Evolutionary conservation across 2,329 filamentous ascomycete species (phyloP).

Genomic region (Dactylonectria macrodidyma): DNA sequence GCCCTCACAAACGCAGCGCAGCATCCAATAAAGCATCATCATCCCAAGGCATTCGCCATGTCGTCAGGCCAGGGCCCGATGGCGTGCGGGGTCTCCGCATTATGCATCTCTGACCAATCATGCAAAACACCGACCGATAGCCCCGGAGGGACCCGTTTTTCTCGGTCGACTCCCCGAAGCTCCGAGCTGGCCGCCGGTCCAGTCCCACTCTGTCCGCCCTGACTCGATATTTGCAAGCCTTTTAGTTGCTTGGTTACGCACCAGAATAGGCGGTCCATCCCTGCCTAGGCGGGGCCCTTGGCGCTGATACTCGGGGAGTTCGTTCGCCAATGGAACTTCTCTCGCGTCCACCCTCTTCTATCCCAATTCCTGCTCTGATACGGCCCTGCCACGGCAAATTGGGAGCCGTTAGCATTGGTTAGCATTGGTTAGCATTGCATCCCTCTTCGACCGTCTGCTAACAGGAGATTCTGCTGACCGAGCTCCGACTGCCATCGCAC

Average conservation of each 20-base stretch:
- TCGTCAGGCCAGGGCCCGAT: slow-evolving; percentile 40
- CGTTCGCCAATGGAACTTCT: slow-evolving; percentile 1
- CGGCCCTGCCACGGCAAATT: slow-evolving; percentile 9
- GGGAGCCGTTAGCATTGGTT: slow-evolving; percentile 5
- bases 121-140: slow-evolving; percentile 33
- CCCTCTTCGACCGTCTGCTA: slow-evolving; percentile 23
- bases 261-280: background rate
- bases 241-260: background rate
- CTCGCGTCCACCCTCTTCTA: slow-evolving; percentile 2
- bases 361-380: slow-evolving; percentile 5
- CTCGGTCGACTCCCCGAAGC: slow-evolving; percentile 14
- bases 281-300: background rate
- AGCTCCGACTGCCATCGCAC: slow-evolving; percentile 32
- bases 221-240: background rate
- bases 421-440: slow-evolving; percentile 1
- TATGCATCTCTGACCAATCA: slow-evolving; percentile 32
- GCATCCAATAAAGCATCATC: slow-evolving; percentile 40
- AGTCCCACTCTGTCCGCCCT: background rate
- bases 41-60: slow-evolving; percentile 29
- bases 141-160: slow-evolving; percentile 21
- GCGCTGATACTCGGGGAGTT: background rate
- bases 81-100: slow-evolving; percentile 47
- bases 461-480: slow-evolving; percentile 37
- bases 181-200: slow-evolving; percentile 38
- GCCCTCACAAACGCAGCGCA: slow-evolving; percentile 10